phyloP scores from a whole-genome alignment of 2,329 filamentous ascomycete species.

The Zymoseptoria ardabiliae region DNA sequence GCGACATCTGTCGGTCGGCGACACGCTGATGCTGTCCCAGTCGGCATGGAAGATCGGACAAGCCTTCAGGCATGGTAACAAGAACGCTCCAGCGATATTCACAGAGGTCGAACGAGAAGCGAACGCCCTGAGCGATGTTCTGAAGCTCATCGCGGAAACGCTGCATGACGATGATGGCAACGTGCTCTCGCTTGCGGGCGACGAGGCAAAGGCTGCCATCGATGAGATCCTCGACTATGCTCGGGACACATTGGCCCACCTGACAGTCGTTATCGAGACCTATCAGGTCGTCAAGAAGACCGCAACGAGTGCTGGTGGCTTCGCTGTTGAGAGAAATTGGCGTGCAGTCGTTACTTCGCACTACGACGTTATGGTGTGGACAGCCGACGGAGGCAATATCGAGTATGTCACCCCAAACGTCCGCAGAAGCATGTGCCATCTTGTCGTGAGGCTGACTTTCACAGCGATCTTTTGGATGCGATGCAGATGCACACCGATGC shows the following conservation, averaged over 20 bases:
- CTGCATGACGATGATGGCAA: conserved; percentile 31
- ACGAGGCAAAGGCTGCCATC: conserved; percentile 32
- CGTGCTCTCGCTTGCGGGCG: conserved; percentile 30
- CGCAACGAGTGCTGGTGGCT: conserved; percentile 32
- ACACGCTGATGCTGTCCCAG: conserved; percentile 42
- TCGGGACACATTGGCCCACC: conserved; percentile 34
- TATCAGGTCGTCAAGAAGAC: conserved; percentile 40
- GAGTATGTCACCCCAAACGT: conserved; percentile 4
- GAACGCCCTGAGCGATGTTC: conserved; percentile 34
- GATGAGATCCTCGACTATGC: conserved; percentile 34
- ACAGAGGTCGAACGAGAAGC: conserved; percentile 37
- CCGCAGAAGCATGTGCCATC: neutral
- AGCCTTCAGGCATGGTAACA: conserved; percentile 37
- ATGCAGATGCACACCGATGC: conserved; percentile 38
- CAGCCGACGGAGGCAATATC: conserved; percentile 37
- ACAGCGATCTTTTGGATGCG: conserved; percentile 30
- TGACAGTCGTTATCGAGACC: conserved; percentile 39
- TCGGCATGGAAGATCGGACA: conserved; percentile 40
- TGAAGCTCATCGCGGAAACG: conserved; percentile 40
- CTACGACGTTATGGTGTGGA: conserved; percentile 41
- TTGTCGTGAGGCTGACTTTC: neutral
- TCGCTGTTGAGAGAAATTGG: conserved; percentile 39
- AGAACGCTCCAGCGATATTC: conserved; percentile 36
- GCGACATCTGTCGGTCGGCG: conserved; percentile 29
- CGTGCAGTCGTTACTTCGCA: conserved; percentile 36